Percentiles rank a stretch among this genome's conserved stretches.
These are phyloP conservation scores for Lithohypha guttulata DNA, from an alignment of 2,329 filamentous ascomycete genomes.

Conservation along the genomic window DNA sequence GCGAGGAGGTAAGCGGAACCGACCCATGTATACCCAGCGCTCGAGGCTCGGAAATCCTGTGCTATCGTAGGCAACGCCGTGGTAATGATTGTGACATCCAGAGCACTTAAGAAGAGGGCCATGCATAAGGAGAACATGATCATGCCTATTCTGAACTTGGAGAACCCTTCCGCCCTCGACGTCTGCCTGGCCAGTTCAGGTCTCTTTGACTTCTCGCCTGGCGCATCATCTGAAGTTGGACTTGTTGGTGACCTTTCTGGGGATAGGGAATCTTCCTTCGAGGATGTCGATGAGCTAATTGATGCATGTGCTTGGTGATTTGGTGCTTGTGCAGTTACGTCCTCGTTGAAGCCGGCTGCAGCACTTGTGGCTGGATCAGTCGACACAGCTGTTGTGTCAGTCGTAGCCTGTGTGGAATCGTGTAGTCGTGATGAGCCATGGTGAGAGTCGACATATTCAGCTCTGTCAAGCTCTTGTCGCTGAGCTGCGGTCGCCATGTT, in stretches of 20 bases:
- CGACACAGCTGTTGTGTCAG: too few relatives aligned
- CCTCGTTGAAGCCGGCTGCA: too few relatives aligned
- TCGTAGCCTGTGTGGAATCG: too few relatives aligned
- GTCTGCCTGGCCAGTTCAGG: conserved; percentile 11
- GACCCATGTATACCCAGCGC: conserved; percentile 39
- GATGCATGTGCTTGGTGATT: neutral
- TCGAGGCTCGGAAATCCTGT: conserved; percentile 31
- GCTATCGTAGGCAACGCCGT: conserved; percentile 37
- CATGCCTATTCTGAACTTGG: conserved; percentile 31
- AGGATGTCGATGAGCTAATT: neutral
- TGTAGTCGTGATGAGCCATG: too few relatives aligned
- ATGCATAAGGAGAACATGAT: conserved; percentile 37
- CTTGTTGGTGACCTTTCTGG: neutral
- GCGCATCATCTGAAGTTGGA: neutral
- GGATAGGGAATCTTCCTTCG: neutral
- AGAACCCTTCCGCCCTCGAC: conserved; percentile 30
- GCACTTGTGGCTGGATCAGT: too few relatives aligned
- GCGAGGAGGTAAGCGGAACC: conserved; percentile 37
- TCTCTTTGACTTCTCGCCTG: neutral
- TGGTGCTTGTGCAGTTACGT: too few relatives aligned
- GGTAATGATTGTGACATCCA: conserved; percentile 45
- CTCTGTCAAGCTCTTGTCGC: too few relatives aligned
- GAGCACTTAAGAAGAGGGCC: conserved; percentile 48
- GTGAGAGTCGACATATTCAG: too few relatives aligned
- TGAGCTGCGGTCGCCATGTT: too few relatives aligned